Conservation (phyloP, 345 rosid species). For the Cardamine resedifolia region DNA sequence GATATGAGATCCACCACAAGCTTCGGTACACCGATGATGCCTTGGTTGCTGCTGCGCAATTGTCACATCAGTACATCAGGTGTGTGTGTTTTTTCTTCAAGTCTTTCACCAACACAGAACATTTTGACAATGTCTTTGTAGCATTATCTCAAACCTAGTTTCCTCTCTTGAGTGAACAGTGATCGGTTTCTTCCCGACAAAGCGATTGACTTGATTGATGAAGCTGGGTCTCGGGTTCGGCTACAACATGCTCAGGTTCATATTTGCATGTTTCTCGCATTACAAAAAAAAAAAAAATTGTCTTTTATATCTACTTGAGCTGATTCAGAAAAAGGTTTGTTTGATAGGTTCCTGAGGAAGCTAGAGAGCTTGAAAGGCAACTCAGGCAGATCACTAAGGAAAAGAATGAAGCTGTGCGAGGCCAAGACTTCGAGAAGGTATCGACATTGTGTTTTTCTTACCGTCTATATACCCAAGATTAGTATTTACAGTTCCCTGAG, state of each 20-base stretch:
- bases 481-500: conserved; percentile 3
- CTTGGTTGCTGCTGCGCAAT: conserved; percentile 79
- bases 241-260: conserved; percentile 91
- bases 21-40: conserved; percentile 95
- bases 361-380: conserved; percentile 94
- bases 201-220: conserved; percentile 98
- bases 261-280: conserved; percentile 1
- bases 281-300: too few relatives aligned
- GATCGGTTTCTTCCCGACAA: conserved; percentile 98
- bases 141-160: background rate
- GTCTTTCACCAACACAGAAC: conserved; percentile 12
- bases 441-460: background rate
- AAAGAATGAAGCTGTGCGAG: conserved; percentile 91
- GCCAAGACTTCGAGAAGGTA: conserved; percentile 99
- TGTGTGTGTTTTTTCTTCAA: conserved; percentile 3
- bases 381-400: conserved; percentile 91
- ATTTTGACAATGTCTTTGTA: background rate
- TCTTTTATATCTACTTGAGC: background rate
- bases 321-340: conserved; percentile 21
- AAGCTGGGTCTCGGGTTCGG: conserved; percentile 99
- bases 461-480: background rate
- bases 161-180: conserved; percentile 42
- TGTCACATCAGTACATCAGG: conserved; percentile 99
- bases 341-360: conserved; percentile 93
- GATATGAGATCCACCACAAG: conserved; percentile 98